phyloP scores from a whole-genome alignment of 495 filamentous ascomycete genomes.

The Penicillium arizonense region DNA sequence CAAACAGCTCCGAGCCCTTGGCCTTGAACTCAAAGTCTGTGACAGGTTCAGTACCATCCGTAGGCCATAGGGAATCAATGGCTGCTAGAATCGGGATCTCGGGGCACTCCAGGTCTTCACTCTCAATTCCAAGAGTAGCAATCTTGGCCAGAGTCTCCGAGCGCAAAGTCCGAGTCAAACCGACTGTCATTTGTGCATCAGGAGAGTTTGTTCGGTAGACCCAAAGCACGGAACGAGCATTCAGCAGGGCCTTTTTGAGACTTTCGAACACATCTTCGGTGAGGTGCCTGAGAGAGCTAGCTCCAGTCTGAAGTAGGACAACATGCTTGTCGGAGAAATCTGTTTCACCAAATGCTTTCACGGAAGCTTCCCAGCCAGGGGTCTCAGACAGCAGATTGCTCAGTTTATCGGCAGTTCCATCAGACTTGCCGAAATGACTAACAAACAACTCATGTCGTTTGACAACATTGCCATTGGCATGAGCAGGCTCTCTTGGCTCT shows the following conservation, averaged over 20 bases:
- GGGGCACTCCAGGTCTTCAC: slow-evolving; percentile 28
- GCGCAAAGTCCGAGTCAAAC: slow-evolving; percentile 51
- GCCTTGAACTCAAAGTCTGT: slow-evolving; percentile 27
- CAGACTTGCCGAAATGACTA: slow-evolving; percentile 13
- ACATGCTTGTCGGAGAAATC: slow-evolving; percentile 16
- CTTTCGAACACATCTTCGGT: slow-evolving; percentile 15
- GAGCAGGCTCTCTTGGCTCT: background rate
- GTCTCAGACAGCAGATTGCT: slow-evolving; percentile 2
- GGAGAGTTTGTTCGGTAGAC: slow-evolving; percentile 45
- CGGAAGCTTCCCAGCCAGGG: slow-evolving; percentile 13
- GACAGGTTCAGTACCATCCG: slow-evolving; percentile 7
- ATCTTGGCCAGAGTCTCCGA: slow-evolving; percentile 52
- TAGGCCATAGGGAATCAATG: slow-evolving; percentile 20
- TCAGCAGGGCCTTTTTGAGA: slow-evolving; percentile 24
- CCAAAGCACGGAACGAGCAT: slow-evolving; percentile 47
- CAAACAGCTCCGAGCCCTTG: slow-evolving; percentile 35
- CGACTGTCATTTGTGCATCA: slow-evolving; percentile 52
- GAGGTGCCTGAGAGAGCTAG: slow-evolving; percentile 19
- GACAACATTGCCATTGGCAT: slow-evolving; percentile 4
- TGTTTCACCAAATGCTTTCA: slow-evolving; percentile 5
- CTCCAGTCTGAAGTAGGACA: slow-evolving; percentile 19
- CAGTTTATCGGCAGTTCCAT: slow-evolving; percentile 15
- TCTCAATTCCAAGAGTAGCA: slow-evolving; percentile 51
- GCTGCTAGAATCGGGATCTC: slow-evolving; percentile 37
- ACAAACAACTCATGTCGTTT: slow-evolving; percentile 13